Base-by-base conservation (phyloP, 2,329 filamentous ascomycete species). In the Scleromitrula shiraiana region DNA sequence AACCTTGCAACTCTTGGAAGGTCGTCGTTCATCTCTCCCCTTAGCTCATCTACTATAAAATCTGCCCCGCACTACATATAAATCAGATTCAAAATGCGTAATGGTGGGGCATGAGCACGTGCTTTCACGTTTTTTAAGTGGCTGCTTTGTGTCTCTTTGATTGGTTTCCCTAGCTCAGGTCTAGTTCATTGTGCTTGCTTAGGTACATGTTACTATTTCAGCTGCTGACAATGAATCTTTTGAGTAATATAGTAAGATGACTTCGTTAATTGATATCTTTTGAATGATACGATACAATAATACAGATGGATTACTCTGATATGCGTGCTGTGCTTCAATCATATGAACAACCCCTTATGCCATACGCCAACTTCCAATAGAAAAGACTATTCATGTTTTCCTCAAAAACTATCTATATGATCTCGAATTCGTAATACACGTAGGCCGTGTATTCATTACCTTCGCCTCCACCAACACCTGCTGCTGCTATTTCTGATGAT, bases 351-450 rank as follows among this genome's bases (percentile, higher is more conserved):
- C 26, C 26, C 26, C 35, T 49, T 45, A 43, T 55, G 49, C 53
- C 41, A 51, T 51, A 48, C 56, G 52, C 53, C 53, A 53, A 49
- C 30, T 38, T 37, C 38, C 33, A 48, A 27, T 8, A 19, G 37
- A 15, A 26, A n/a, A n/a, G n/a, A n/a, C n/a, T 47, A 35, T 35
- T 27, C 29, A 35, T 14, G 10, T 27, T 12, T 10, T 23, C 17
- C 32, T 39, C 14, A 22, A 29, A 22, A 42, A 20, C 17, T 46
- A 40, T 52, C 58, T 62, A 65, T 63, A 64, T 57, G 56, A 97
- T 81, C 64, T 93, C 87, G 64, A 97, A 86, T 65, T 95, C 88
- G 69, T 97, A 98, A 73, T 90, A 96, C 64, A 97, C 93, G 68
- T 94, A 98, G 33, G 93, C 85, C 51, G 88, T 93, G 71, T 97